Evolutionary conservation across 805 yeast genomes (phyloP).

Genomic region (Starmerella stigmatis): DNA sequence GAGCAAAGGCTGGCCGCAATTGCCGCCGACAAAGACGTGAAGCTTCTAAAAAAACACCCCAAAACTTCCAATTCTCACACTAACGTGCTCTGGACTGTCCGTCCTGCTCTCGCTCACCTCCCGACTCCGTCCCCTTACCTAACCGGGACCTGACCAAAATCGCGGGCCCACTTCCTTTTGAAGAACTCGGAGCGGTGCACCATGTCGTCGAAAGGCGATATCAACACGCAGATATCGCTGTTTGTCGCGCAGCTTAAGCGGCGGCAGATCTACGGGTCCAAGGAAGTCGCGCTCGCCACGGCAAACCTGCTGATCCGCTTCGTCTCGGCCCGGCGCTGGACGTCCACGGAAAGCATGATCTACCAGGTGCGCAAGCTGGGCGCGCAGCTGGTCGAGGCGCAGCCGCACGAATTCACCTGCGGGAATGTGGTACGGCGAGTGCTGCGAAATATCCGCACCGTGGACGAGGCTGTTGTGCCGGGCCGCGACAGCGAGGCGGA

Average conservation of each 20-base stretch:
- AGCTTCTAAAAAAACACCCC: too few species aligned
- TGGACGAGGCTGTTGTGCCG: slow-evolving; percentile 42
- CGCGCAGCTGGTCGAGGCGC: slow-evolving; percentile 52
- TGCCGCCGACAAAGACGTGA: too few species aligned
- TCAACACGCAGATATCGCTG: slow-evolving; percentile 27
- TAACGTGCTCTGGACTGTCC: too few species aligned
- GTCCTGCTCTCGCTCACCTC: too few species aligned
- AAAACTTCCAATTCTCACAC: too few species aligned
- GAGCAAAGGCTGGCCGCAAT: too few species aligned
- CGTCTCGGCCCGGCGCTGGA: slow-evolving; percentile 83
- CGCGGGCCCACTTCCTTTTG: neutral
- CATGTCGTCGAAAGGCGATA: slow-evolving; percentile 28
- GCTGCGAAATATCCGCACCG: slow-evolving; percentile 77
- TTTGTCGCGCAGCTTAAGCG: slow-evolving; percentile 49
- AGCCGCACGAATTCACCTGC: slow-evolving; percentile 77
- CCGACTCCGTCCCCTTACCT: too few species aligned
- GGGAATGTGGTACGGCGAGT: slow-evolving; percentile 90
- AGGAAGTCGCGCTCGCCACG: slow-evolving; percentile 72
- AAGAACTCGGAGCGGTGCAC: neutral
- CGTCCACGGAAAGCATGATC: slow-evolving; percentile 61
- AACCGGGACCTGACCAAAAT: neutral
- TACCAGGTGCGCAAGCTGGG: slow-evolving; percentile 67
- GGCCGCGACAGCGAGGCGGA: slow-evolving; percentile 9
- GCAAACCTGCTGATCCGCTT: slow-evolving; percentile 80
- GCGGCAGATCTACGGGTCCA: slow-evolving; percentile 73